Evolutionary conservation across 1,284 basidiomycete species (phyloP).

Genomic region (Entoloma clypeatum): DNA sequence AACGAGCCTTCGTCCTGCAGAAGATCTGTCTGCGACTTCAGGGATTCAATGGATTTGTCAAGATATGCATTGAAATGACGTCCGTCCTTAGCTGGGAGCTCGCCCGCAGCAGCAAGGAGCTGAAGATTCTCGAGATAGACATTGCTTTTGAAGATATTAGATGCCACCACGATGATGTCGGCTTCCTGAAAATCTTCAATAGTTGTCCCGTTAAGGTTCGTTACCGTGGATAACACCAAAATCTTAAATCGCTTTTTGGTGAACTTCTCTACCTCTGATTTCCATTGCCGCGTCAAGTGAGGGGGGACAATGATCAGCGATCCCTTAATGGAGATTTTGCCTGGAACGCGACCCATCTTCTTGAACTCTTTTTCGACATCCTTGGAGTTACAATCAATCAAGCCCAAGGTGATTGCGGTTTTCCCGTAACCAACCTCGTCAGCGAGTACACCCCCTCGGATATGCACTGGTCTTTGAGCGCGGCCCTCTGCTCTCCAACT

Average conservation of each 20-base stretch:
- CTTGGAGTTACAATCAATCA: constrained; percentile 70
- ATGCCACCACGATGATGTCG: constrained; percentile 86
- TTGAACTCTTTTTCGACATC: constrained; percentile 55
- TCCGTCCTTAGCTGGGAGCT: constrained; percentile 67
- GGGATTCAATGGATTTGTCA: constrained; percentile 53
- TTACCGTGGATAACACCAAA: constrained; percentile 67
- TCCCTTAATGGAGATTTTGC: constrained; percentile 73
- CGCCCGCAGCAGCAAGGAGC: constrained; percentile 62
- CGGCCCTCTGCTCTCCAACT: constrained; percentile 94
- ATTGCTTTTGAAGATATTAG: constrained; percentile 77
- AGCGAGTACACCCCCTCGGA: constrained; percentile 90
- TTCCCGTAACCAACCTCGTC: constrained; percentile 97
- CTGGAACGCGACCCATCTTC: constrained; percentile 48
- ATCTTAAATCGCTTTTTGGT: constrained; percentile 62
- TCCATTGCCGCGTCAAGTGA: constrained; percentile 89
- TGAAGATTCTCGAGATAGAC: constrained; percentile 78
- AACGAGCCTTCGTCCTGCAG: constrained; percentile 60
- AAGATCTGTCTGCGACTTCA: constrained; percentile 65
- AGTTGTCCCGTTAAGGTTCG: constrained; percentile 72
- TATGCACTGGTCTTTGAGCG: constrained; percentile 69
- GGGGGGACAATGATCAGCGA: constrained; percentile 88
- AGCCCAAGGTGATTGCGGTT: constrained; percentile 89
- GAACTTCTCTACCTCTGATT: constrained; percentile 84
- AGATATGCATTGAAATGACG: constrained; percentile 86
- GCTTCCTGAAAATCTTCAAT: constrained; percentile 77